Percentiles rank a stretch among this genome's conserved stretches.
Conservation (phyloP, 441 rosid genomes). For the Geranium incanum region DNA sequence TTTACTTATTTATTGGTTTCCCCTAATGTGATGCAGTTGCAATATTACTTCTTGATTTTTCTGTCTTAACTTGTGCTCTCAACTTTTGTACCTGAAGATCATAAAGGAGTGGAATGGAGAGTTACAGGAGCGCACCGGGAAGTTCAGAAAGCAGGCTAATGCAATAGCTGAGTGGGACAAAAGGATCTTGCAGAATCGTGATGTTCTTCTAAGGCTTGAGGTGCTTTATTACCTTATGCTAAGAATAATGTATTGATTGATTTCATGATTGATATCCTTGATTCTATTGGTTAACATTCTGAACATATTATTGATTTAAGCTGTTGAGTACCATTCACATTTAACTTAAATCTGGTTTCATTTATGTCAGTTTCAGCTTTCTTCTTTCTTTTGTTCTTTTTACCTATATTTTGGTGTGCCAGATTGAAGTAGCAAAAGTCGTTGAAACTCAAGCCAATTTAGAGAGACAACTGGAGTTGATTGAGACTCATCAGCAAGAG, state of each 20-base stretch:
- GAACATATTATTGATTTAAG: background rate
- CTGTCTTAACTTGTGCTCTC: conserved; percentile 5
- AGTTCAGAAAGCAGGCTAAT: conserved; percentile 80
- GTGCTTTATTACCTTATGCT: conserved; percentile 25
- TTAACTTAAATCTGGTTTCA: background rate
- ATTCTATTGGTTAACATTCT: background rate
- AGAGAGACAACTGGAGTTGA: conserved; percentile 81
- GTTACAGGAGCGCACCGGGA: conserved; percentile 85
- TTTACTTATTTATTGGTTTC: conserved; percentile 8
- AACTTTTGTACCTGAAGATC: conserved; percentile 41
- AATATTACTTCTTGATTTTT: conserved; percentile 7
- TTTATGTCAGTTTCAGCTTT: background rate
- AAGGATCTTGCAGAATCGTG: conserved; percentile 90
- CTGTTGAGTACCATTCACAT: background rate
- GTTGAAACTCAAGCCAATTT: conserved; percentile 76
- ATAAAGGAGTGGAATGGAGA: conserved; percentile 94
- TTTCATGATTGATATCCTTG: background rate
- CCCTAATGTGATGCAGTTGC: background rate
- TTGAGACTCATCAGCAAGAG: conserved; percentile 96
- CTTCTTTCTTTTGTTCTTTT: conserved; percentile 10
- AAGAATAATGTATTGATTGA: conserved; percentile 4
- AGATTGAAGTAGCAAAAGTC: conserved; percentile 97
- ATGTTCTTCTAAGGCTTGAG: conserved; percentile 94
- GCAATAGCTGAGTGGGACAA: conserved; percentile 97
- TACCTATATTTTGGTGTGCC: conserved; percentile 13